A percentile compares a stretch with the other conserved stretches of the same genome.
Conservation (phyloP, 2,329 filamentous ascomycete species). For the Botrytis squamosa region DNA sequence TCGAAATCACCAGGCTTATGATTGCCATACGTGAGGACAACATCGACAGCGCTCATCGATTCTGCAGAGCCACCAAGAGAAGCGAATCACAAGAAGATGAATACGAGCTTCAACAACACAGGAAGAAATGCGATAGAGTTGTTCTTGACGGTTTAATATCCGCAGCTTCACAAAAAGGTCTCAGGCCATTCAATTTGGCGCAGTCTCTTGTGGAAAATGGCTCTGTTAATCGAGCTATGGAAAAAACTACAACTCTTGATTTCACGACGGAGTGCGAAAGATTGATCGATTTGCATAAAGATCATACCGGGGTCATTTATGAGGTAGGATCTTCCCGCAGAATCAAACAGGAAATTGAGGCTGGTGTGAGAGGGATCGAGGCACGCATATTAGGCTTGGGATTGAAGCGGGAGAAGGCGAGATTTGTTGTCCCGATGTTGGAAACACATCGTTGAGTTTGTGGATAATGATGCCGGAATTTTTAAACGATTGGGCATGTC, state of each 20-base stretch:
- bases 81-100: background rate
- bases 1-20: background rate
- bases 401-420: background rate
- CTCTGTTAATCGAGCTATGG: background rate
- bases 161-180: background rate
- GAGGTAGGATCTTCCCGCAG: background rate
- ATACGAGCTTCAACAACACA: background rate
- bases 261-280: background rate
- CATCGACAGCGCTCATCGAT: background rate
- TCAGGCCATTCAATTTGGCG: background rate
- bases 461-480: background rate
- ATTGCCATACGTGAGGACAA: background rate
- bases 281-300: background rate
- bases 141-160: background rate
- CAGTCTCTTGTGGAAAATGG: background rate
- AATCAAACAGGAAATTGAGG: background rate
- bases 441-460: background rate
- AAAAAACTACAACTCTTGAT: background rate
- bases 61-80: background rate
- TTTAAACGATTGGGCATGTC: fast-evolving
- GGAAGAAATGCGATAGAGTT: background rate
- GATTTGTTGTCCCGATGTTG: background rate
- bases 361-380: background rate
- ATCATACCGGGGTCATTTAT: background rate
- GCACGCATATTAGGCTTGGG: background rate